These are phyloP conservation scores for Fraxinus floribunda DNA, from an alignment of 305 asterid species.

Conservation along the genomic window DNA sequence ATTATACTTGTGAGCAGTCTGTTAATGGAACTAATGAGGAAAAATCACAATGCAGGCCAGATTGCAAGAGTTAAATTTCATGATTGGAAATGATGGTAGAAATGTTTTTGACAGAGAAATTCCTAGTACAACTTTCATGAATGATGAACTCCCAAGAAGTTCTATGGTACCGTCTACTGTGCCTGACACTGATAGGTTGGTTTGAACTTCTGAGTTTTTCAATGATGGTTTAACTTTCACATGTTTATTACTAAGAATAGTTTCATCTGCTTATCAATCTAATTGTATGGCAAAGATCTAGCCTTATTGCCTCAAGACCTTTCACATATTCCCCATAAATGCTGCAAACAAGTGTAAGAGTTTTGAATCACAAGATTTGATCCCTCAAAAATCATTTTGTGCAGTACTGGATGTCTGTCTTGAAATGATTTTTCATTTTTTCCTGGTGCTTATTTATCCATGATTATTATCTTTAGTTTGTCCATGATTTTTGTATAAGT, in stretches of 20 bases:
- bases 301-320: conserved; percentile 5
- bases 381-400: neutral
- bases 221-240: conserved; percentile 9
- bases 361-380: conserved; percentile 7
- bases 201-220: conserved; percentile 22
- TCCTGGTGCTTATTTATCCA: conserved; percentile 4
- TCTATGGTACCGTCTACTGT: conserved; percentile 55
- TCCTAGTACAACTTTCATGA: conserved; percentile 42
- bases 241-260: conserved; percentile 4
- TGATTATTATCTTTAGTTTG: conserved; percentile 5
- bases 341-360: conserved; percentile 1
- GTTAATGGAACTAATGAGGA: conserved; percentile 27
- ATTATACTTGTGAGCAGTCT: conserved; percentile 20
- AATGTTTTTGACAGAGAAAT: conserved; percentile 46
- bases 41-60: conserved; percentile 57
- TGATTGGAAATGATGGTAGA: conserved; percentile 60
- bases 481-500: conserved; percentile 1
- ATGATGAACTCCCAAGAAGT: conserved; percentile 53
- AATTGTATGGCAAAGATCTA: conserved; percentile 5
- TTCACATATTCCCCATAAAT: neutral
- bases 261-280: conserved; percentile 11
- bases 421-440: neutral
- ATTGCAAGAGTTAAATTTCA: conserved; percentile 60
- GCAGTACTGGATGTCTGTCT: conserved; percentile 4
- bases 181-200: conserved; percentile 56